phyloP scores from a whole-genome alignment of 371 early-diverging fungal species.

The Fennellomyces sp. region DNA sequence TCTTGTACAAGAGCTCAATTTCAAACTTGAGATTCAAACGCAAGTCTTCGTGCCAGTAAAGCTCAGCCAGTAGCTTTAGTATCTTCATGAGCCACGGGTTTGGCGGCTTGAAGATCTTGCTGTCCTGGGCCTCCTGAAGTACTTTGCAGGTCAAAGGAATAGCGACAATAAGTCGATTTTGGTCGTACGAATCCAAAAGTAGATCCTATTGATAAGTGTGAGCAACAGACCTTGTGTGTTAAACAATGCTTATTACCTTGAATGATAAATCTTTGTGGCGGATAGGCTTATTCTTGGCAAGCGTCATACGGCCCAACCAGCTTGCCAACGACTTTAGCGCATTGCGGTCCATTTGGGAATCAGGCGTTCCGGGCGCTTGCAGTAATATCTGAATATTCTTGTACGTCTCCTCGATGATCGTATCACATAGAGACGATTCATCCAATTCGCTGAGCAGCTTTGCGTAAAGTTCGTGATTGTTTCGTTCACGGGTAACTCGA shows the following conservation, averaged over 20 bases:
- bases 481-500: conserved; percentile 93
- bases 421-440: conserved; percentile 56
- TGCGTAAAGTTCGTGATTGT: conserved; percentile 88
- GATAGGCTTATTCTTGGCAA: conserved; percentile 91
- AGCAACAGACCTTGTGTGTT: too few species aligned
- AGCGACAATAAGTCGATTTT: conserved; percentile 84
- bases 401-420: conserved; percentile 88
- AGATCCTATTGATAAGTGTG: conserved; percentile 82
- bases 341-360: conserved; percentile 84
- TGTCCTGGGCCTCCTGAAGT: conserved; percentile 80
- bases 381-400: conserved; percentile 80
- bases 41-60: conserved; percentile 91
- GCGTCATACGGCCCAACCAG: conserved; percentile 94
- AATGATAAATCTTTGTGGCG: conserved; percentile 91
- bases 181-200: conserved; percentile 85
- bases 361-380: conserved; percentile 85
- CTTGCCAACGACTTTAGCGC: conserved; percentile 93
- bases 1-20: conserved; percentile 94
- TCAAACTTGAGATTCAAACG: conserved; percentile 95
- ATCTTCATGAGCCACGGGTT: conserved; percentile 98
- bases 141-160: conserved; percentile 98
- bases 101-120: conserved; percentile 91
- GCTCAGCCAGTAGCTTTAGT: conserved; percentile 86
- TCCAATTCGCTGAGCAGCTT: conserved; percentile 75
- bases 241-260: conserved; percentile 78